Evolutionary conservation across 1,284 basidiomycete species (phyloP).

Genomic region (Apiotrichum porosum): DNA sequence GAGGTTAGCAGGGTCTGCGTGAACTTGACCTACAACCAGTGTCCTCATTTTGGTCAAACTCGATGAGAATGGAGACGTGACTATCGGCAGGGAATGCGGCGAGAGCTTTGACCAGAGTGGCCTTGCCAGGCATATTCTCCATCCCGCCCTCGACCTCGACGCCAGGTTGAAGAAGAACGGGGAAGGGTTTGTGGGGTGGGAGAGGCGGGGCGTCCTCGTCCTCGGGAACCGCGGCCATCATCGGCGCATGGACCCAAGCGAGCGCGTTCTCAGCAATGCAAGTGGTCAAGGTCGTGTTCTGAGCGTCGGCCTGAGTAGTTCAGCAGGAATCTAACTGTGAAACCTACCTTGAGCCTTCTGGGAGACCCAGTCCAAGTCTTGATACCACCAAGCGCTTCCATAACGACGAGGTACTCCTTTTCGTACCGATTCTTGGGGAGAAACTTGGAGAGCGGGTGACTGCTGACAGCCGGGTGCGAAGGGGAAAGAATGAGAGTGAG

Average conservation of each 20-base stretch:
- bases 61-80: neutral
- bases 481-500: constrained; percentile 32
- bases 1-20: neutral
- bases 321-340: neutral
- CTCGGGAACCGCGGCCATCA: constrained; percentile 1
- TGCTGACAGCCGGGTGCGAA: constrained; percentile 23
- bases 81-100: too few relatives aligned
- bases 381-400: constrained; percentile 24
- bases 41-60: neutral
- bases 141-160: neutral
- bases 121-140: neutral
- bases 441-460: constrained; percentile 9
- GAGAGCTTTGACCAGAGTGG: too few relatives aligned
- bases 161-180: neutral
- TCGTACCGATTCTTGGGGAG: constrained; percentile 23
- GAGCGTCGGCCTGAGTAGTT: constrained; percentile 27
- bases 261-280: constrained; percentile 27
- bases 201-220: neutral
- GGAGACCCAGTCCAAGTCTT: constrained; percentile 26
- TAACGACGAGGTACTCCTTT: constrained; percentile 22
- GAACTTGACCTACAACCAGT: neutral
- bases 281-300: constrained; percentile 25
- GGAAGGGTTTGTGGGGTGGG: neutral
- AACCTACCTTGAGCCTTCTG: constrained; percentile 28
- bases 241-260: constrained; percentile 24